phyloP scores from a whole-genome alignment of 169 alveolate genomes.

The Plasmodium cynomolgi region DNA sequence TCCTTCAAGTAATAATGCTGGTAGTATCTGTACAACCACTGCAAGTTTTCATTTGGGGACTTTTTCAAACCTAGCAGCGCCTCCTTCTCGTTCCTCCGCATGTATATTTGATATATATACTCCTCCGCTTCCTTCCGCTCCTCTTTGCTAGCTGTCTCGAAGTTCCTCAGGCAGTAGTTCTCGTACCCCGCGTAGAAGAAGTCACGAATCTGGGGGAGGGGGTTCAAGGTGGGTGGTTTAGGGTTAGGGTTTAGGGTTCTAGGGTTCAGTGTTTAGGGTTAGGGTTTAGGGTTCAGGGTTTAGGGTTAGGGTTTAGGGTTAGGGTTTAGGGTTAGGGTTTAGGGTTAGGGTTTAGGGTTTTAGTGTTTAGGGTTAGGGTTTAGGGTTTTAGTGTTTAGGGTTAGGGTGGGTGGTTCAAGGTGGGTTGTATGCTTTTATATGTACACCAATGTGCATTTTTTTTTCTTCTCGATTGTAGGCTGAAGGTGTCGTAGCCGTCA shows the following conservation, averaged over 20 bases:
- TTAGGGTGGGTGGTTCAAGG: no score
- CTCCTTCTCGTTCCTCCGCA: constrained; percentile 36
- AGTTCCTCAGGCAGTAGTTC: constrained; percentile 28
- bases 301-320: no score
- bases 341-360: no score
- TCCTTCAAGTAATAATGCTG: constrained; percentile 53
- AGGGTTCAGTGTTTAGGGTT: not conserved
- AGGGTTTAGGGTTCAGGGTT: no score
- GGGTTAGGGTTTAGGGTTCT: not conserved
- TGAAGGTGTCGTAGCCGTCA: not conserved
- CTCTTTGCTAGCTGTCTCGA: constrained; percentile 7
- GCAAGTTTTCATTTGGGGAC: constrained; percentile 30
- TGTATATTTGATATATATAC: constrained; percentile 66
- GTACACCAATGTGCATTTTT: no score
- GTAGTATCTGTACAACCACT: constrained; percentile 36
- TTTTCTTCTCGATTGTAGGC: no score
- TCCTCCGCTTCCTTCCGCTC: constrained; percentile 59
- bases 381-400: no score
- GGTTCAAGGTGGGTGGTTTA: not conserved
- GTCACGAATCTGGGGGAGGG: constrained; percentile 38
- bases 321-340: no score
- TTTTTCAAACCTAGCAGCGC: constrained; percentile 29
- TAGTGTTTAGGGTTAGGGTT: no score
- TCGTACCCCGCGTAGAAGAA: constrained; percentile 64
- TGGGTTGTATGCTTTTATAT: no score